Evolutionary conservation across 495 filamentous ascomycete genomes (phyloP).

Genomic region (Sabuloglossum arenarium): DNA sequence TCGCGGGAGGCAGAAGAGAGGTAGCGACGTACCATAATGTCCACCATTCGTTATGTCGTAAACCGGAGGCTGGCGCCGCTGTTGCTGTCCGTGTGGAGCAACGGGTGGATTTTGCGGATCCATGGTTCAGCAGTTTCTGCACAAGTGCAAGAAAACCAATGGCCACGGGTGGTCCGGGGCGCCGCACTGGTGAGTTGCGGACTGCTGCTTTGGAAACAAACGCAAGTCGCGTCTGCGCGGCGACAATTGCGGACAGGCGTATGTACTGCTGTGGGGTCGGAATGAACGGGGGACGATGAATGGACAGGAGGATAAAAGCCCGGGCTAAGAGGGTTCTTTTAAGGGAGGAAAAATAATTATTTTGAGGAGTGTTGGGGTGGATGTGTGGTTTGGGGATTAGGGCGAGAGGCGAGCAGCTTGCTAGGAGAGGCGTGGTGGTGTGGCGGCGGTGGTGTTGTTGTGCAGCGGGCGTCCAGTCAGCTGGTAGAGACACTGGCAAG

Average conservation of each 20-base stretch:
- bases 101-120: constrained; percentile 25
- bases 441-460: no score
- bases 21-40: constrained; percentile 51
- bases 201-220: constrained; percentile 1
- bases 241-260: not conserved
- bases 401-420: not conserved
- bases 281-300: not conserved
- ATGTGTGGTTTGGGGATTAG: not conserved
- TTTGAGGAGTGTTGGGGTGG: not conserved
- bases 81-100: constrained; percentile 26
- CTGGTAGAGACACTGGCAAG: no score
- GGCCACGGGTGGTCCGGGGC: not conserved
- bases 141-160: constrained; percentile 3
- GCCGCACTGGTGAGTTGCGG: not conserved
- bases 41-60: constrained; percentile 72
- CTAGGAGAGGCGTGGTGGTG: not conserved
- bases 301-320: not conserved
- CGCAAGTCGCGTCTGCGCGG: not conserved
- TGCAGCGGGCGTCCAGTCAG: no score
- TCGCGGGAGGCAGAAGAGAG: not conserved
- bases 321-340: not conserved
- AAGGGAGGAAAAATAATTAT: not conserved
- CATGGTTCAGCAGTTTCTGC: constrained; percentile 17
- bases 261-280: not conserved
- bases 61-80: constrained; percentile 34